These are phyloP conservation scores for Avena atlantica DNA, from an alignment of 176 grass and related monocot genomes.

Conservation along the genomic window DNA sequence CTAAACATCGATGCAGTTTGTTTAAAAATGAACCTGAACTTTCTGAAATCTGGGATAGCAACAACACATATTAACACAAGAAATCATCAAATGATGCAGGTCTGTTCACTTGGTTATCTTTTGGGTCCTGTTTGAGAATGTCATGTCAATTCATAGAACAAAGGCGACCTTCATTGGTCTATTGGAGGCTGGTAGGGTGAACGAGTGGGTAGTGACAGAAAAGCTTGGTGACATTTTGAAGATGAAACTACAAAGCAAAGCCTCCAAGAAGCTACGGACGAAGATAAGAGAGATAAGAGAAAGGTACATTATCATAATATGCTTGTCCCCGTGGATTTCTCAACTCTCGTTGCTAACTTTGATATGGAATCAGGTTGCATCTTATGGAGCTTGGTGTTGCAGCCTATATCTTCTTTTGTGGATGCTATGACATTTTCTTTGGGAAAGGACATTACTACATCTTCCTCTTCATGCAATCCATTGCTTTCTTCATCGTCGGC, in stretches of 20 bases:
- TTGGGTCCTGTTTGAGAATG: conserved; percentile 90
- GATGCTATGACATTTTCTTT: conserved; percentile 62
- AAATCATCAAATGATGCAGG: conserved; percentile 49
- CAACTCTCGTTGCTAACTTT: conserved; percentile 25
- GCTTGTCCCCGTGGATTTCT: conserved; percentile 6
- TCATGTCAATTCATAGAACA: conserved; percentile 91
- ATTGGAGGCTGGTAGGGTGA: conserved; percentile 75
- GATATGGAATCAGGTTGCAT: conserved; percentile 61
- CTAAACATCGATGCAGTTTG: conserved; percentile 6
- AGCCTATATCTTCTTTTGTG: conserved; percentile 76
- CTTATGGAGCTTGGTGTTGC: conserved; percentile 67
- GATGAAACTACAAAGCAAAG: conserved; percentile 51
- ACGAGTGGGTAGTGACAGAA: conserved; percentile 89
- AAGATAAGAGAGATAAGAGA: conserved; percentile 48
- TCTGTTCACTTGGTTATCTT: conserved; percentile 77
- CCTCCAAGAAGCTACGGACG: conserved; percentile 50
- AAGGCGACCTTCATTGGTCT: conserved; percentile 77
- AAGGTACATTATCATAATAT: conserved; percentile 44
- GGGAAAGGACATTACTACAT: conserved; percentile 67
- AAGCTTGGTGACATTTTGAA: conserved; percentile 76
- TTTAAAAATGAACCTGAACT: not conserved
- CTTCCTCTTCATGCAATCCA: conserved; percentile 75
- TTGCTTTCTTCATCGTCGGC: conserved; percentile 70
- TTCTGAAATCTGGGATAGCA: not conserved
- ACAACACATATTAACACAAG: conserved; percentile 4